Base-by-base conservation (phyloP, 768 basidiomycete genomes). In the Udeniomyces megalosporus region DNA sequence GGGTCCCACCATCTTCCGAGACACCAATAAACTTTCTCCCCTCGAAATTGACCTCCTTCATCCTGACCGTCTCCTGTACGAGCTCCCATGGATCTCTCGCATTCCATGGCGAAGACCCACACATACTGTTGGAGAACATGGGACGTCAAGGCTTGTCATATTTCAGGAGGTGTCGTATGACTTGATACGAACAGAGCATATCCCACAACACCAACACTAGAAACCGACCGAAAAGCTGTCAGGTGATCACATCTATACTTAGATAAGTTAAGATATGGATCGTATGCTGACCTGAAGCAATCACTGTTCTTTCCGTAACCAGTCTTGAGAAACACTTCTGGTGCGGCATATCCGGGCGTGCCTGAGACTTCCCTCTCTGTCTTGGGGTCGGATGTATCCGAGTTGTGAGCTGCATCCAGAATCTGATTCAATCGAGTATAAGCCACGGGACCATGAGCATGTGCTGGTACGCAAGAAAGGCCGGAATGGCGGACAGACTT, bases 271-370 rank as follows among this genome's bases (percentile, higher is more conserved):
- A 42, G 38, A 17, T 17, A 17, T 8, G 10, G 10, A 17, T 42
- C 38, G 38, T 42, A 42, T 42, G 38, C 17, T 42, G 8, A 42
- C 17, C 54, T 57, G 35, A 63, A 63, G 14, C 47, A 48, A 38
- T 63, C 62, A 11, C 54, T 45, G 47, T 63, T 63, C 49, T 63
- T 63, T 14, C 62, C 62, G 42, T 63, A 63, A 58, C 57, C 60
- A 12, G 62, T 51, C 24, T 54, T 45, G n/a, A 52, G 47, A 45
- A 63, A 63, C 14, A 63, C 48, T 45, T 63, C 62, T 17, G 62
- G 62, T 20, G 56, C 62, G 32, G 62, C 62, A 31, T 63, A 63
- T 2, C 62, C 62, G 0, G 62, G 62, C 31, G 62, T 63, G 17
- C 62, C 62, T 5, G 54, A 57, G 26, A 63, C 62, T 24, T 63